phyloP scores from a whole-genome alignment of 305 asterid genomes.

The Ajuga reptans region DNA sequence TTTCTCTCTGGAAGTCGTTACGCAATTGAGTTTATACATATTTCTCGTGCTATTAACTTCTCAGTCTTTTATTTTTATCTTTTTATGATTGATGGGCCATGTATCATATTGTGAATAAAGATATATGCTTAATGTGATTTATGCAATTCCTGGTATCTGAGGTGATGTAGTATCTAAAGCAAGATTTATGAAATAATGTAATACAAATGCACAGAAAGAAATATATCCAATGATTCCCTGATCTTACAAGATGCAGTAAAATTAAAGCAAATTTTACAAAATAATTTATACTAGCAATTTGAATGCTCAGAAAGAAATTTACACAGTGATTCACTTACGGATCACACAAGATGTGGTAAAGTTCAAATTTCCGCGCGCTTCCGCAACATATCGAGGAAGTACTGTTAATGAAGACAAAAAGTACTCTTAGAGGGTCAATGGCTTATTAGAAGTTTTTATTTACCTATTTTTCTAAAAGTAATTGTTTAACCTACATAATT shows the following conservation, averaged over 20 bases:
- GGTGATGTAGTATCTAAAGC: background rate
- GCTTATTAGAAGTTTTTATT: constrained; percentile 8
- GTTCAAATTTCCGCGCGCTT: background rate
- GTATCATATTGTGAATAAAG: background rate
- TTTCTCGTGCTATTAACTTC: constrained; percentile 11
- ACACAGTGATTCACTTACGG: background rate
- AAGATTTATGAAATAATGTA: background rate
- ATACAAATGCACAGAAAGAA: no score
- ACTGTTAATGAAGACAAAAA: background rate
- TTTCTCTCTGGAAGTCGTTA: constrained; percentile 6
- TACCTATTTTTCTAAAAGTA: background rate
- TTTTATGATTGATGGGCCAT: constrained; percentile 2
- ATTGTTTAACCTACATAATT: constrained; percentile 18
- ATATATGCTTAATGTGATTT: background rate
- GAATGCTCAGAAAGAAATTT: background rate
- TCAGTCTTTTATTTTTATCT: constrained; percentile 1
- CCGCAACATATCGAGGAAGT: background rate
- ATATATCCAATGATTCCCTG: no score
- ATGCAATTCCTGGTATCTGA: constrained; percentile 7
- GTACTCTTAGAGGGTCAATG: background rate
- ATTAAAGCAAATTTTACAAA: background rate
- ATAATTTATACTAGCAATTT: background rate
- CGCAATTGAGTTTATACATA: background rate
- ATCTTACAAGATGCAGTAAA: no score
- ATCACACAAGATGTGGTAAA: background rate